phyloP scores from a whole-genome alignment of 805 yeast genomes.

The Schwanniomyces yamadae region DNA sequence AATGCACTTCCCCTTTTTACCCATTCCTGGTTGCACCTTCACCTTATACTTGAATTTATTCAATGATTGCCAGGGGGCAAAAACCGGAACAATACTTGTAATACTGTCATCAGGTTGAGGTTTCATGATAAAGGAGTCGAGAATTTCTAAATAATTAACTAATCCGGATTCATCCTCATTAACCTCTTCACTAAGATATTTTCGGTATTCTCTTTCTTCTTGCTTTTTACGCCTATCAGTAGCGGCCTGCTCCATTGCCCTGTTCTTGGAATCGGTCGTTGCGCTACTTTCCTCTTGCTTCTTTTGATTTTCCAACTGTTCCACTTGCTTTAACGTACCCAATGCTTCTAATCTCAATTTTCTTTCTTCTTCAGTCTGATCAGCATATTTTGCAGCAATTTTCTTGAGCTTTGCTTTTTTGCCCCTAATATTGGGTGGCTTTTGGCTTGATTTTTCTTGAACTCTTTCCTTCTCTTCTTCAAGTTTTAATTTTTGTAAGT shows the following conservation, averaged over 20 bases:
- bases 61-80: constrained; percentile 90
- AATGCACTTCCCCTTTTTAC: constrained; percentile 85
- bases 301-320: constrained; percentile 20
- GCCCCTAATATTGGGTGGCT: constrained; percentile 63
- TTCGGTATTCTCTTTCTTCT: constrained; percentile 44
- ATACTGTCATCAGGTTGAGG: constrained; percentile 53
- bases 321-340: constrained; percentile 72
- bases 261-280: constrained; percentile 27
- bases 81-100: constrained; percentile 71
- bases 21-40: constrained; percentile 74
- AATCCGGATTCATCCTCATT: constrained; percentile 31
- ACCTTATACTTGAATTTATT: constrained; percentile 75
- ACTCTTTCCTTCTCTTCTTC: constrained; percentile 3
- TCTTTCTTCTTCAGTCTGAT: constrained; percentile 91
- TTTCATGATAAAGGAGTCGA: constrained; percentile 45
- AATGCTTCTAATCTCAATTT: constrained; percentile 70
- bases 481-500: constrained; percentile 9
- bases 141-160: constrained; percentile 39
- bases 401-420: constrained; percentile 82
- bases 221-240: constrained; percentile 45
- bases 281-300: constrained; percentile 15
- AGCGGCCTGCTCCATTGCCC: constrained; percentile 27
- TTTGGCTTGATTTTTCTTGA: constrained; percentile 8
- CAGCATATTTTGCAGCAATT: constrained; percentile 78
- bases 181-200: constrained; percentile 38